Evolutionary conservation across 805 yeast genomes (phyloP).

Genomic region (Huiozyma sinensis): DNA sequence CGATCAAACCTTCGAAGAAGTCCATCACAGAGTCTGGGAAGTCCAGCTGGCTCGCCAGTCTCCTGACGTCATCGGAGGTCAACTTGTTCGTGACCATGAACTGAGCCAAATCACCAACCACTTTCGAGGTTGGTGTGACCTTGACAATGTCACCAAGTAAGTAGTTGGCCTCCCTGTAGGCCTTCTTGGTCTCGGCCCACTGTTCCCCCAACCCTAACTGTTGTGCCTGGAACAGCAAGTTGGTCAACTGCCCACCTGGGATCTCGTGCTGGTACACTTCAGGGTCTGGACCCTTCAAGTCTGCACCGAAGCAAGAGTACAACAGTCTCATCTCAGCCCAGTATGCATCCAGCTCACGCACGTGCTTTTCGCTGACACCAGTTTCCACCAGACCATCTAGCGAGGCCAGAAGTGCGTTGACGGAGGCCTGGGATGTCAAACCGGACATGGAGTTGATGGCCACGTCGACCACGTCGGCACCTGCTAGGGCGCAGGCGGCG

Average conservation of each 20-base stretch:
- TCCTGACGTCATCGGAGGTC: constrained; percentile 71
- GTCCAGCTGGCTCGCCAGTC: constrained; percentile 82
- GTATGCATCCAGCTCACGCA: constrained; percentile 81
- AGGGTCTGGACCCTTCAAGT: constrained; percentile 98
- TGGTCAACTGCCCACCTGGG: constrained; percentile 99
- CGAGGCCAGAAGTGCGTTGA: constrained; percentile 86
- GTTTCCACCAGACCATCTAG: constrained; percentile 77
- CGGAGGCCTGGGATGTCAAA: constrained; percentile 95
- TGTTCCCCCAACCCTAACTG: constrained; percentile 95
- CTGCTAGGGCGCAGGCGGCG: constrained; percentile 89
- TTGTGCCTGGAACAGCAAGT: constrained; percentile 96
- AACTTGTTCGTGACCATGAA: constrained; percentile 96
- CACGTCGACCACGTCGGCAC: constrained; percentile 97
- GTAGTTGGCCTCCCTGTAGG: constrained; percentile 83
- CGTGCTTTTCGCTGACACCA: constrained; percentile 53
- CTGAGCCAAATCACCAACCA: constrained; percentile 99
- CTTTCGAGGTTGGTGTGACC: constrained; percentile 98
- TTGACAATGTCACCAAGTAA: constrained; percentile 93
- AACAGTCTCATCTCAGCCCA: constrained; percentile 98
- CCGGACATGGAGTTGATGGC: constrained; percentile 98
- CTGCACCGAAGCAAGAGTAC: constrained; percentile 96
- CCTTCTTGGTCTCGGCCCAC: constrained; percentile 93
- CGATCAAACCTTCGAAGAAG: constrained; percentile 98
- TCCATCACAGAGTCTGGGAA: constrained; percentile 98
- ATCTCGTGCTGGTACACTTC: constrained; percentile 97